Base-by-base conservation (phyloP, 2,329 filamentous ascomycete genomes). In the Exophiala viscosa region DNA sequence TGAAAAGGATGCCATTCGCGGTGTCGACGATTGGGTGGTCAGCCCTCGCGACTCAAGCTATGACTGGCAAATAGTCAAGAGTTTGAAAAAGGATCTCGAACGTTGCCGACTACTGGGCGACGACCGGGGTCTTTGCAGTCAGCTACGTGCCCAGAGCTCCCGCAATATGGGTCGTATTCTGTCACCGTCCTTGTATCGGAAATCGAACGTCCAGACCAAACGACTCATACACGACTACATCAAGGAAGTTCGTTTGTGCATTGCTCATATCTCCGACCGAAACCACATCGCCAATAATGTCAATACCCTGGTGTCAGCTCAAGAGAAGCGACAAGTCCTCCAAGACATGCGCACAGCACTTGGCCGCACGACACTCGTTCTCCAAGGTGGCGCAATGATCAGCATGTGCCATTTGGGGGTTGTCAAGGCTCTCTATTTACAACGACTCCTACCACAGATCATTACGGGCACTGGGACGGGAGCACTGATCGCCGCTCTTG, bases 151-250 rank as follows among this genome's bases (percentile, higher is more conserved):
- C 18, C 57, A 60, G 20, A 55, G 54, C 23, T 49, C 95, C 28
- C 84, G 91, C 33, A 96, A 96, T 64, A 76, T 95, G n/a, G 91
- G 90, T 52, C 95, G 95, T 67, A 95, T 96, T 62, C 89, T 88
- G 1, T 82, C 86, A 1, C 83, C 88, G 2, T 84, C 84, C 58
- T 76, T 96, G 1, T 96, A 90, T 73, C 91, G 91, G 63, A 81
- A 86, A 52, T 87, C 89, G 10, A 93, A 93, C 66, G 86, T 87
- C 1, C 91, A 91, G 13, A 96, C 91, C 1, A 96, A 96, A 68
- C 81, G 88, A 48, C 73, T 96, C 43, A 95, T 96, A 57, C 90
- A 96, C 66, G 88, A 95, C 69, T 96, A 96, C 66, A 85, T 95
- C 57, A 84, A 85, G 1, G 85, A 92, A 65, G 85, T 95, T 33